phyloP scores from a whole-genome alignment of 148 eudicot species.

The Persicaria tinctoria region DNA sequence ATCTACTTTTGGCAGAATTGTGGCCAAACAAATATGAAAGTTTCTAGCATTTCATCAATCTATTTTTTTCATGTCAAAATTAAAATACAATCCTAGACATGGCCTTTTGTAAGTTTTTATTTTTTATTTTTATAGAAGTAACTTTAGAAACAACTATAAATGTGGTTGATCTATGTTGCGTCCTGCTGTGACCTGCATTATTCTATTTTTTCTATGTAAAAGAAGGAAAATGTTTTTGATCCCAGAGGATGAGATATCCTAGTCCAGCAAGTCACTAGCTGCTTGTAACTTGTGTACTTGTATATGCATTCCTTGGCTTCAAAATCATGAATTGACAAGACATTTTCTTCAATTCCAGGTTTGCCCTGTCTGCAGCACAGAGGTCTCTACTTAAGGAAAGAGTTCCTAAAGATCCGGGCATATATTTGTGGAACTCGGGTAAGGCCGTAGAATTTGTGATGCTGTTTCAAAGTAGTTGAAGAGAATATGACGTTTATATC shows the following conservation, averaged over 20 bases:
- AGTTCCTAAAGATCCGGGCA: conserved; percentile 21
- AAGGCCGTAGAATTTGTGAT: conserved; percentile 1
- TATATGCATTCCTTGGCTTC: background rate
- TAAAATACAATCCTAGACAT: no score
- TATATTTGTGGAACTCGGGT: background rate
- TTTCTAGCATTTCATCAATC: no score
- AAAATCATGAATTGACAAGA: background rate
- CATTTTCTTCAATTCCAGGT: conserved; percentile 32
- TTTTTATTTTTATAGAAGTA: no score
- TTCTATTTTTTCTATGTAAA: background rate
- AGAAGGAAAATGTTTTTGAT: background rate
- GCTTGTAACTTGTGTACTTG: background rate
- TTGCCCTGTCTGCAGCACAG: conserved; percentile 76
- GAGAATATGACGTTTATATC: background rate
- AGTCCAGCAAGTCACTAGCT: background rate
- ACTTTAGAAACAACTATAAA: no score
- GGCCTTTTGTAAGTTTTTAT: no score
- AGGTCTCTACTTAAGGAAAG: conserved; percentile 57
- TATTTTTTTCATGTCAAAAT: no score
- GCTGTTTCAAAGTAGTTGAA: conserved; percentile 2
- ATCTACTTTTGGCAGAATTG: no score
- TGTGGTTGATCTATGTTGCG: background rate
- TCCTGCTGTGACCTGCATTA: background rate
- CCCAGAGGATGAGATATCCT: background rate
- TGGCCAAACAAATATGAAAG: no score